phyloP scores from a whole-genome alignment of 352 stramenopile species.

The Globisporangium nunn region DNA sequence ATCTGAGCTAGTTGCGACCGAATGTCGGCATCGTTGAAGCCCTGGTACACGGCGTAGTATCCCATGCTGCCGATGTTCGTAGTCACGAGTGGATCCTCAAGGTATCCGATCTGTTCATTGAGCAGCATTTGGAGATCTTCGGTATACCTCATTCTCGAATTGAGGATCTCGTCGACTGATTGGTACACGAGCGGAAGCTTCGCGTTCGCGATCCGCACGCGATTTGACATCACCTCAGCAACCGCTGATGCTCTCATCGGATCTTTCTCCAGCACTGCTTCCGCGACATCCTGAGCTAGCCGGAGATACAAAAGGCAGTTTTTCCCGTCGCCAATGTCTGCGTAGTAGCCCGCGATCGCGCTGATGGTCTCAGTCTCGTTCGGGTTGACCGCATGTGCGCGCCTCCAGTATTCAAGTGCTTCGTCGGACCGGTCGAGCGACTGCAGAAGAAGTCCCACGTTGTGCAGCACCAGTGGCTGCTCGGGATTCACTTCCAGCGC shows the following conservation, averaged over 20 bases:
- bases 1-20: conserved; percentile 30
- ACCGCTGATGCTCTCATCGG: not conserved
- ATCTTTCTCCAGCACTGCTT: not conserved
- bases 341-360: conserved; percentile 17
- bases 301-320: conserved; percentile 4
- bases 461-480: conserved; percentile 20
- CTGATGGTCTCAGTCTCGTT: conserved; percentile 7
- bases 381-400: conserved; percentile 6
- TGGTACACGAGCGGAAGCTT: conserved; percentile 22
- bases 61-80: conserved; percentile 31
- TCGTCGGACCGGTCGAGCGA: not conserved
- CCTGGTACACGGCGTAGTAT: conserved; percentile 65
- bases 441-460: conserved; percentile 18
- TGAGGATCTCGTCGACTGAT: conserved; percentile 12
- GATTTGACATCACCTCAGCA: conserved; percentile 5
- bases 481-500: conserved; percentile 13
- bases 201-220: conserved; percentile 17
- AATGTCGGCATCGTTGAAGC: conserved; percentile 28
- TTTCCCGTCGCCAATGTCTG: conserved; percentile 9
- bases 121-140: conserved; percentile 10
- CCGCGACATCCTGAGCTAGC: not conserved
- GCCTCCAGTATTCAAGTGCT: conserved; percentile 12
- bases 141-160: conserved; percentile 11
- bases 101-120: not conserved
- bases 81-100: conserved; percentile 18